phyloP scores from a whole-genome alignment of 2,329 filamentous ascomycete species.

The Colletotrichum incanum region DNA sequence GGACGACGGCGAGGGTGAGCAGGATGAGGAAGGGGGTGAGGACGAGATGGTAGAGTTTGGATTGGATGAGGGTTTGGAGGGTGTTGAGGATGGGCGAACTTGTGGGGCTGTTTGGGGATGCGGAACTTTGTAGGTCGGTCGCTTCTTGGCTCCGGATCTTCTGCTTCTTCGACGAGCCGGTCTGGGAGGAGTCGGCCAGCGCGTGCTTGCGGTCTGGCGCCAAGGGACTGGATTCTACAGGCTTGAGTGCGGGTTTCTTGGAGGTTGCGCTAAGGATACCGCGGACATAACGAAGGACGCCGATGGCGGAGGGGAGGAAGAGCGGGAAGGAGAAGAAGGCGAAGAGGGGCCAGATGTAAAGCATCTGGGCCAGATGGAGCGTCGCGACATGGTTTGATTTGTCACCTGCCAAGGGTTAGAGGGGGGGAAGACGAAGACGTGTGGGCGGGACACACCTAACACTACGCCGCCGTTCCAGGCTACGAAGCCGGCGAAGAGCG shows the following conservation, averaged over 20 bases:
- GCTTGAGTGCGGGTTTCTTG: neutral
- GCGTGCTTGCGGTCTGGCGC: neutral
- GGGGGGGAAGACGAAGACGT: neutral
- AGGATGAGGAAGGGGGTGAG: conserved; percentile 52
- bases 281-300: conserved; percentile 46
- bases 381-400: conserved; percentile 95
- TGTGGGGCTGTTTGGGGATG: neutral
- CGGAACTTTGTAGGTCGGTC: neutral
- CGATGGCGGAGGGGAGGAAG: conserved; percentile 68
- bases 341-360: conserved; percentile 95
- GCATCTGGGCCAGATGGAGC: conserved; percentile 90
- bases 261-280: neutral
- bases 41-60: conserved; percentile 50
- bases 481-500: conserved; percentile 82
- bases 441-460: conserved; percentile 71
- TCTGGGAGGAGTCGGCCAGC: neutral
- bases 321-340: conserved; percentile 91
- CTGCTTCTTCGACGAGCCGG: neutral
- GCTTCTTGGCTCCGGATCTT: neutral
- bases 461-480: conserved; percentile 93
- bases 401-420: conserved; percentile 74
- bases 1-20: conserved; percentile 66
- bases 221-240: neutral
- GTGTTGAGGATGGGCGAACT: neutral
- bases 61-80: conserved; percentile 46